Evolutionary conservation across 1,284 basidiomycete species (phyloP), one percentile per base, ranked within the genome.

Genomic region (Calocybe gambosa): DNA sequence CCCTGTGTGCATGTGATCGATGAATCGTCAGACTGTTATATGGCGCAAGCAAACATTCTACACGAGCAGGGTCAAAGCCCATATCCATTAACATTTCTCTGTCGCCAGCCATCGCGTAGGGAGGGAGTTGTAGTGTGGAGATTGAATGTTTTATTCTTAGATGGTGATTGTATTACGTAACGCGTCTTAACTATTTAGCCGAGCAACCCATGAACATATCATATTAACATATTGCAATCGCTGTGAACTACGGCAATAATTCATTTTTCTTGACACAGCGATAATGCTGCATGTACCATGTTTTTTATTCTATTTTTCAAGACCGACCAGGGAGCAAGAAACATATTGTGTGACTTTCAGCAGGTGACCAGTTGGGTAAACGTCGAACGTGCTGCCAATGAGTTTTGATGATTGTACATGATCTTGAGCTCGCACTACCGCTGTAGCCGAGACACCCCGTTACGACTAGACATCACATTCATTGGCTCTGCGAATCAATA

Each of bases 41-140:
- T 23, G 4, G 23, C 45, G 35, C 25, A 26, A 38, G 69, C 84
- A 58, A 58, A 92, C 91, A 93, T 55, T 90, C 87, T 26, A 93
- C 80, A 50, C 91, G 79, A n/a, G 79, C 77, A 7, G 76, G 60
- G 51, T 90, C 86, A 54, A 93, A 93, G 12, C 91, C 91, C 89
- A 93, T 93, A n/a, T 77, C 69, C 4, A 90, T 56, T 13, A 94
- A 73, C 12, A 82, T 80, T n/a, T 89, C 85, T 67, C 80, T 82
- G 65, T 93, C 90, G 43, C 71, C 68, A 39, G 79, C 68, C 80
- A 83, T 83, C 33, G 21, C 52, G 35, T 29, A 46, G 36, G 13
- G 12, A 31, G 13, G 12, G 29, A n/a, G 13, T 31, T n/a, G 29
- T 10, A 3, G 13, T 3, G 6, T 31, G 29, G 13, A 8, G 29